Conservation (phyloP, 148 eudicot species). For the Rheum nobile region DNA sequence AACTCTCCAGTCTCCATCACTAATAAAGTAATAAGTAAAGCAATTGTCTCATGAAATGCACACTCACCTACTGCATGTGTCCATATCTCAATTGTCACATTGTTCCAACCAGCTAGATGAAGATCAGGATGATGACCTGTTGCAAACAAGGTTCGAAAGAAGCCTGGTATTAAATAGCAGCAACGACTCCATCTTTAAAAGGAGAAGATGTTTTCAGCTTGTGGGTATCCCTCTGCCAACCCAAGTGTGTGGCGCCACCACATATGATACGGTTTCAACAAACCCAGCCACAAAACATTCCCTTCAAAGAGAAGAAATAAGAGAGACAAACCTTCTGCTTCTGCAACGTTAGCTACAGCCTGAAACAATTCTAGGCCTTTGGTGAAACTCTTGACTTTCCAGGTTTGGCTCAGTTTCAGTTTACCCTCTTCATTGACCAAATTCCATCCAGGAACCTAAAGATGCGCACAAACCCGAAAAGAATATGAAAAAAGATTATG, state of each 20-base stretch:
- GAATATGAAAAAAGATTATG: background rate
- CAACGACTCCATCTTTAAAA: background rate
- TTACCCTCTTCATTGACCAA: slow-evolving; percentile 49
- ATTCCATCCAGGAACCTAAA: slow-evolving; percentile 81
- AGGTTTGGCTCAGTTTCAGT: slow-evolving; percentile 53
- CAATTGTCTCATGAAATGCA: background rate
- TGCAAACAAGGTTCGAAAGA: slow-evolving; percentile 1
- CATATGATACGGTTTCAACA: background rate
- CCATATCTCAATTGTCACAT: slow-evolving; percentile 74
- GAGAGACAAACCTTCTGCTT: slow-evolving; percentile 59
- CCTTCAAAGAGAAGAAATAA: background rate
- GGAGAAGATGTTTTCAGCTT: background rate
- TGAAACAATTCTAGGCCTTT: slow-evolving; percentile 83
- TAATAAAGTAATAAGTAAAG: background rate
- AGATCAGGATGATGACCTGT: slow-evolving; percentile 98
- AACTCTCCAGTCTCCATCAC: background rate
- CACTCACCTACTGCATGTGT: slow-evolving; percentile 85
- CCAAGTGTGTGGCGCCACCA: background rate
- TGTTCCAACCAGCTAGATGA: slow-evolving; percentile 92
- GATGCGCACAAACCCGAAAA: background rate
- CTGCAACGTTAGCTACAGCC: slow-evolving; percentile 66
- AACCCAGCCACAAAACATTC: background rate
- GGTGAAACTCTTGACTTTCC: slow-evolving; percentile 79
- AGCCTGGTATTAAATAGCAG: background rate
- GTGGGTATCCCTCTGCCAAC: no score